Conservation (phyloP, 345 rosid species). For the Microthlaspi erraticum region DNA sequence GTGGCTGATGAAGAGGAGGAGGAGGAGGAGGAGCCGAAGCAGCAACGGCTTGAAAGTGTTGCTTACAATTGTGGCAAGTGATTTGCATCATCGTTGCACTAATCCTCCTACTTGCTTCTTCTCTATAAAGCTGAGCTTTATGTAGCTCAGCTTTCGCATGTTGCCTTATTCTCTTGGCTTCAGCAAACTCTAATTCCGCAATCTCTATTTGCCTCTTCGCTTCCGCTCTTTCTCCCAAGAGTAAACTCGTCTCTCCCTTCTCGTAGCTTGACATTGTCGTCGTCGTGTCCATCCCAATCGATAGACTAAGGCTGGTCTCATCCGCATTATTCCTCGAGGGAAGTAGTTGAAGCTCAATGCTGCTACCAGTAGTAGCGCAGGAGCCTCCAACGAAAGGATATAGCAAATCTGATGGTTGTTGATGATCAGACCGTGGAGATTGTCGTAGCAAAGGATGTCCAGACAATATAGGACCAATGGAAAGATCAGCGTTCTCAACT, state of each 20-base stretch:
- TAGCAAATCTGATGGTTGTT: constrained; percentile 27
- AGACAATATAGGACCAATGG: constrained; percentile 49
- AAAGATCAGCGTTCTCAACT: constrained; percentile 53
- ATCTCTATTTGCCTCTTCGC: constrained; percentile 72
- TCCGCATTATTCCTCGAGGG: constrained; percentile 31
- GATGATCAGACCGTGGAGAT: constrained; percentile 28
- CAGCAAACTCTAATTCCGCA: constrained; percentile 81
- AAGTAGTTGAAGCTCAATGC: constrained; percentile 46
- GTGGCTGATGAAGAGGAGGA: constrained; percentile 22
- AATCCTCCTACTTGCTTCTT: constrained; percentile 71
- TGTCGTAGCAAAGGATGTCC: constrained; percentile 50
- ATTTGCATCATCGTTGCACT: constrained; percentile 69
- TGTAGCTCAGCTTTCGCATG: constrained; percentile 84
- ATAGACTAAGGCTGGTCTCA: constrained; percentile 44
- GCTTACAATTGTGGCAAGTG: constrained; percentile 82
- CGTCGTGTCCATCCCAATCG: constrained; percentile 42
- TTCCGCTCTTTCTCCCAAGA: constrained; percentile 64
- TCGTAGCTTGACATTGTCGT: constrained; percentile 29
- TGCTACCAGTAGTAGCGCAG: constrained; percentile 22
- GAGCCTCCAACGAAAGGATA: constrained; percentile 31
- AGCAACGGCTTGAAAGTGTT: constrained; percentile 55
- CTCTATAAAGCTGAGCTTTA: constrained; percentile 68
- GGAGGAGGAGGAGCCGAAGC: constrained; percentile 31
- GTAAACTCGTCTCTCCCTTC: constrained; percentile 50
- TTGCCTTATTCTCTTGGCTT: constrained; percentile 85